Conservation (phyloP, 1,284 basidiomycete species). For the Cronartium ribicola region DNA sequence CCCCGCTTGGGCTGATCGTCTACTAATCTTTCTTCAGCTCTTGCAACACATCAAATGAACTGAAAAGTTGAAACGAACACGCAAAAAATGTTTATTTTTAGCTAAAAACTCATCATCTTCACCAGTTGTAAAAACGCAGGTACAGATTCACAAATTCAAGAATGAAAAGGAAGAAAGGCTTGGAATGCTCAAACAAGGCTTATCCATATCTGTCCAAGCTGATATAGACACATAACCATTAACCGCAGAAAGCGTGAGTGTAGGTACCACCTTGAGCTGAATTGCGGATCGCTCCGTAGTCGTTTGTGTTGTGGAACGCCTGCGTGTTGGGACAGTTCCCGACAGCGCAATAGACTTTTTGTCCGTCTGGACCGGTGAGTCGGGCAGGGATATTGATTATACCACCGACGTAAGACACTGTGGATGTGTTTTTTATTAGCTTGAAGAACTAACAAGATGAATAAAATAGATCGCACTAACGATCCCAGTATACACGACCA, state of each 20-base stretch:
- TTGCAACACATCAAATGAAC: no score
- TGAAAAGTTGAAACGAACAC: no score
- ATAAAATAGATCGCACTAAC: not conserved
- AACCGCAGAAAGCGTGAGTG: conserved; percentile 4
- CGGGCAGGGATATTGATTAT: conserved; percentile 6
- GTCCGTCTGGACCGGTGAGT: conserved; percentile 1
- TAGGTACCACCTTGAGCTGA: conserved; percentile 3
- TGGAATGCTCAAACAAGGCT: no score
- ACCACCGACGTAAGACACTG: not conserved
- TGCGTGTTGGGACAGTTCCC: not conserved
- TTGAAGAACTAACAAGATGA: not conserved
- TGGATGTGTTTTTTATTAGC: not conserved
- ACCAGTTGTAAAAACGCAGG: no score
- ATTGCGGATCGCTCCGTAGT: not conserved
- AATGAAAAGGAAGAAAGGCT: no score
- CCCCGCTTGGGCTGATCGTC: no score
- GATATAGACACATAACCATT: no score
- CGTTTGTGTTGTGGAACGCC: not conserved
- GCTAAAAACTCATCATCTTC: no score
- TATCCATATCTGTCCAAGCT: no score
- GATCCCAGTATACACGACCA: conserved; percentile 4
- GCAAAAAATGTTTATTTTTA: no score
- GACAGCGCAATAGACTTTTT: not conserved
- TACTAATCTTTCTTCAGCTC: no score
- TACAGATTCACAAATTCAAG: no score